Base-by-base conservation (phyloP, 2,329 filamentous ascomycete species). In the Annulohypoxylon truncatum region DNA sequence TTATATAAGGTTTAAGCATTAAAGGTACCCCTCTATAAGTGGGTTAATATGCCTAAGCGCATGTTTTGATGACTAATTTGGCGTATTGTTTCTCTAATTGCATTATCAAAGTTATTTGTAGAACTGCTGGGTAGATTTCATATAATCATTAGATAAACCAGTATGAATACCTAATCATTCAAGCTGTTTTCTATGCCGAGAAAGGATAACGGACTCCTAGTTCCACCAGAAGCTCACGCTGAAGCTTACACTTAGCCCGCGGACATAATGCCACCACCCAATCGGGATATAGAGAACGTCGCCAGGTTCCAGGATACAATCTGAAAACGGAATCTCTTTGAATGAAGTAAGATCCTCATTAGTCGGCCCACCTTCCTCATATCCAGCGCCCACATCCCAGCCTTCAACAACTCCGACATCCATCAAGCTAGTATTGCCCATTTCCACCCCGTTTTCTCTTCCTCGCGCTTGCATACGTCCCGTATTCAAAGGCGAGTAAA, bases 161-260 rank as follows among this genome's bases (percentile, higher is more conserved):
- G 15, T 28, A 8, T 15, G 7, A 15, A 48, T 29, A n/a, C n/a
- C n/a, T n/a, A 15, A 15, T 6, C 3, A n/a, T 28, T n/a, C 12
- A 20, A 4, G 6, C 22, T 22, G 15, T 20, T 4, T 20, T 4
- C 7, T 40, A 40, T 18, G 2, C n/a, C 7, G 20, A 31, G 29
- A 3, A n/a, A n/a, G 13, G 18, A 18, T 7, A 4, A 8, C 28
- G 20, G 12, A 48, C 13, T 44, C 29, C 78, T 61, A 87, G 70
- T 92, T 91, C 92, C 93, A 99, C 96, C 96, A 99, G 76, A 97
- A 98, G 76, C 94, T 97, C 10, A 98, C 94, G 71, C 94, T 97
- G 75, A 97, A 94, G 75, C 95, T 97, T 18, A 92, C 88, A 61
- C 89, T 93, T 74, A 98, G 77, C 52, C 93, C 93, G 64, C 92